Evolutionary conservation across 768 basidiomycete species (phyloP).

Genomic region (Megacollybia marginata): DNA sequence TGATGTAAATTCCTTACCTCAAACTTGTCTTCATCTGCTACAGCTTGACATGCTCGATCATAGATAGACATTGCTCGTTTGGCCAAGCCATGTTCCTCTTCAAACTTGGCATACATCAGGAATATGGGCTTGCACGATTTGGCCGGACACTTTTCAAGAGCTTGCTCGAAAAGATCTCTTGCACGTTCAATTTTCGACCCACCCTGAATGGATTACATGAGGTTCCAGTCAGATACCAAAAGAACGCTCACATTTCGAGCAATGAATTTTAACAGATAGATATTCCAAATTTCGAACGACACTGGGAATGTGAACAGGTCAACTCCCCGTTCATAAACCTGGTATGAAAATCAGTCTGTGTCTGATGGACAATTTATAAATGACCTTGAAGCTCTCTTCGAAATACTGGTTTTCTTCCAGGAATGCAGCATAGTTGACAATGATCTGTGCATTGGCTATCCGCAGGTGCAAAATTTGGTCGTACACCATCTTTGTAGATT

Average conservation of each 20-base stretch:
- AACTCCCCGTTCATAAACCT: slow-evolving; percentile 96
- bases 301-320: slow-evolving; percentile 97
- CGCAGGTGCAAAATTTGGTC: slow-evolving; percentile 95
- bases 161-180: slow-evolving; percentile 97
- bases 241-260: slow-evolving; percentile 77
- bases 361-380: slow-evolving; percentile 3
- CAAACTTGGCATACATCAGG: slow-evolving; percentile 92
- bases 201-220: slow-evolving; percentile 46
- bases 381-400: slow-evolving; percentile 95
- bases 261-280: slow-evolving; percentile 93
- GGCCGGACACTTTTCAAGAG: slow-evolving; percentile 90
- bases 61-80: slow-evolving; percentile 96
- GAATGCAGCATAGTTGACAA: slow-evolving; percentile 96
- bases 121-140: slow-evolving; percentile 94
- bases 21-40: slow-evolving; percentile 88
- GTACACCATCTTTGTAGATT: slow-evolving; percentile 86
- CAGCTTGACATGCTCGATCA: slow-evolving; percentile 83
- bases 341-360: slow-evolving; percentile 4
- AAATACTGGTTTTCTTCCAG: slow-evolving; percentile 97
- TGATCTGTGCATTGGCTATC: slow-evolving; percentile 96
- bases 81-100: slow-evolving; percentile 92
- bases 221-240: slow-evolving; percentile 1
- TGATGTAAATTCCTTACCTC: slow-evolving; percentile 50
- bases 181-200: slow-evolving; percentile 92
- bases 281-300: slow-evolving; percentile 99